phyloP scores from a whole-genome alignment of 805 yeast species.

The Yamadazyma paraphyllophila region DNA sequence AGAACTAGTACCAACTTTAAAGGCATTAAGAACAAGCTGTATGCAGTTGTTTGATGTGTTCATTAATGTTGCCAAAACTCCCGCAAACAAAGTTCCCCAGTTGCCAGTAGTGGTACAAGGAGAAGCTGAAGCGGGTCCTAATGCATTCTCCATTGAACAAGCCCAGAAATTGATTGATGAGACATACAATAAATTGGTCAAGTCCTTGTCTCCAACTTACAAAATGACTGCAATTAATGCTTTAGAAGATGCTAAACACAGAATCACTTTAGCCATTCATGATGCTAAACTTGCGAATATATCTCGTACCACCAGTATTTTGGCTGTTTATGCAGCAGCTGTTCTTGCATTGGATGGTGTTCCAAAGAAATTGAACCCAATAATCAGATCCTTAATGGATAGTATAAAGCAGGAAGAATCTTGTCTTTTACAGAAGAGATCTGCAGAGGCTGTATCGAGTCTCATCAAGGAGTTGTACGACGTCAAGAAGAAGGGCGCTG shows the following conservation, averaged over 20 bases:
- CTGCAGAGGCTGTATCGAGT: slow-evolving; percentile 66
- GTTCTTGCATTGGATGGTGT: slow-evolving; percentile 58
- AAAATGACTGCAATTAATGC: slow-evolving; percentile 70
- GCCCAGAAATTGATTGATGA: slow-evolving; percentile 70
- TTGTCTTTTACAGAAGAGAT: slow-evolving; percentile 60
- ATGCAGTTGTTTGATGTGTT: slow-evolving; percentile 77
- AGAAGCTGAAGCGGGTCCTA: slow-evolving; percentile 89
- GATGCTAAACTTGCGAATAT: slow-evolving; percentile 58
- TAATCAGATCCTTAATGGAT: slow-evolving; percentile 89
- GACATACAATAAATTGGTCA: slow-evolving; percentile 63
- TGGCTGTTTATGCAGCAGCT: slow-evolving; percentile 78
- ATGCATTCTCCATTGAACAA: slow-evolving; percentile 77
- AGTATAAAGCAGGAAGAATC: slow-evolving; percentile 77
- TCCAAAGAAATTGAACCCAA: slow-evolving; percentile 87
- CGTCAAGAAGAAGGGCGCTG: slow-evolving; percentile 64
- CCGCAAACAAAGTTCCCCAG: slow-evolving; percentile 71
- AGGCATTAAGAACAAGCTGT: slow-evolving; percentile 84
- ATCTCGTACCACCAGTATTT: slow-evolving; percentile 55
- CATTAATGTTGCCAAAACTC: slow-evolving; percentile 70
- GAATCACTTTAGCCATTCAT: slow-evolving; percentile 62
- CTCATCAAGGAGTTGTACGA: slow-evolving; percentile 59
- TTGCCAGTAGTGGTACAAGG: slow-evolving; percentile 91
- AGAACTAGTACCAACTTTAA: slow-evolving; percentile 82
- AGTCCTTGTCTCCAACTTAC: slow-evolving; percentile 61
- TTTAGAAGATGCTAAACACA: slow-evolving; percentile 72